A percentile compares a stretch with the other conserved stretches of the same genome.
Evolutionary conservation across 257 asterid genomes (phyloP).

Genomic region (Petunia secreta): DNA sequence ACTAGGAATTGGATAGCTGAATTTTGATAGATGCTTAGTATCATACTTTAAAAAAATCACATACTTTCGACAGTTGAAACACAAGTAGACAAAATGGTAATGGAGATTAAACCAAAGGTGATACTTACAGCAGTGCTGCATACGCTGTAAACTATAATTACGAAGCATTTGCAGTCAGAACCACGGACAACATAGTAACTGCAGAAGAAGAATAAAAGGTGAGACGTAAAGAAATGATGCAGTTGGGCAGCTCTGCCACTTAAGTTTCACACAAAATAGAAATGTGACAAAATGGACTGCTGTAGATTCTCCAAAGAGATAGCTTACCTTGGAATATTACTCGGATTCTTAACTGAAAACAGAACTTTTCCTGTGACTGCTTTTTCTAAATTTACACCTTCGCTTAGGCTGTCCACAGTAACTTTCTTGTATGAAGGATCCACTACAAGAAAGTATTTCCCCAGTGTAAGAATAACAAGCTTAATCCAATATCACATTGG

Average conservation of each 20-base stretch:
- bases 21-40: slow-evolving; percentile 50
- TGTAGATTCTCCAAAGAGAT: neutral
- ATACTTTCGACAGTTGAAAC: neutral
- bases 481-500: slow-evolving; percentile 21
- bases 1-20: slow-evolving; percentile 44
- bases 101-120: neutral
- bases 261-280: neutral
- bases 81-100: neutral
- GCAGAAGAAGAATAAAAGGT: slow-evolving; percentile 26
- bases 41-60: neutral
- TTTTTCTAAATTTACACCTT: slow-evolving; percentile 77
- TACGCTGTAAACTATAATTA: slow-evolving; percentile 67
- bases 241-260: neutral
- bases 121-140: slow-evolving; percentile 62
- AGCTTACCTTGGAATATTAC: slow-evolving; percentile 72
- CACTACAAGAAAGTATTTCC: slow-evolving; percentile 44
- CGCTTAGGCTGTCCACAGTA: slow-evolving; percentile 52
- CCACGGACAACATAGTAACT: slow-evolving; percentile 81
- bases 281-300: neutral
- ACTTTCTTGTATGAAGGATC: slow-evolving; percentile 60
- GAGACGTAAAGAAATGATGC: neutral
- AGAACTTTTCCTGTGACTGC: slow-evolving; percentile 70
- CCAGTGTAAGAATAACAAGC: neutral
- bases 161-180: slow-evolving; percentile 62
- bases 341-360: slow-evolving; percentile 58